Conservation (phyloP, 2,329 filamentous ascomycete genomes). For the Colletotrichum sp. region DNA sequence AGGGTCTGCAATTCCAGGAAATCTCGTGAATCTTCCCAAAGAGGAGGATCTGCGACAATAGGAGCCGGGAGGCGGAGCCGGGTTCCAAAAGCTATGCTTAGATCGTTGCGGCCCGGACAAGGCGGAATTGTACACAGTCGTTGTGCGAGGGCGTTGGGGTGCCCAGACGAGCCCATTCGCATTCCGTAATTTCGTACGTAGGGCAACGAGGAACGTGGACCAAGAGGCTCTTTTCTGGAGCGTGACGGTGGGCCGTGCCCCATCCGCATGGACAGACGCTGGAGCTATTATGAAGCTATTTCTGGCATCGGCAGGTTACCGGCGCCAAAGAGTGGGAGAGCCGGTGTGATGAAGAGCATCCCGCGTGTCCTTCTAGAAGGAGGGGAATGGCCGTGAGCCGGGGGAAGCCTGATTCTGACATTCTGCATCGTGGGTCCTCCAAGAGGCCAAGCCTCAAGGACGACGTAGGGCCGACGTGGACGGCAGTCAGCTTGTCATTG, state of each 20-base stretch:
- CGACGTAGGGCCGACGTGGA: background rate
- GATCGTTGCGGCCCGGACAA: background rate
- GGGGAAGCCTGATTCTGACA: background rate
- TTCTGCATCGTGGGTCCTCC: background rate
- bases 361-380: conserved; percentile 7
- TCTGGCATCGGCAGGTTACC: conserved; percentile 12
- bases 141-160: background rate
- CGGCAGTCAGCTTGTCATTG: background rate
- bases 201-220: conserved; percentile 4
- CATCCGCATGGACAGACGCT: background rate
- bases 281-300: conserved; percentile 4
- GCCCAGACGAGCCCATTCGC: background rate
- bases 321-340: background rate
- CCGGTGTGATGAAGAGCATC: background rate
- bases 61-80: conserved; percentile 11
- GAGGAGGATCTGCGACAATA: conserved; percentile 12
- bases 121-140: background rate
- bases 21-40: conserved; percentile 3
- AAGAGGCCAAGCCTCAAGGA: background rate
- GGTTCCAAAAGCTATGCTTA: conserved; percentile 1
- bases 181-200: conserved; percentile 8
- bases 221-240: conserved; percentile 3
- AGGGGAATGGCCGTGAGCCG: background rate
- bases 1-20: conserved; percentile 7
- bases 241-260: background rate